Evolutionary conservation across 805 yeast species (phyloP), one percentile per base, ranked within the genome.

Genomic region (Hermanozyma aechmeae): DNA sequence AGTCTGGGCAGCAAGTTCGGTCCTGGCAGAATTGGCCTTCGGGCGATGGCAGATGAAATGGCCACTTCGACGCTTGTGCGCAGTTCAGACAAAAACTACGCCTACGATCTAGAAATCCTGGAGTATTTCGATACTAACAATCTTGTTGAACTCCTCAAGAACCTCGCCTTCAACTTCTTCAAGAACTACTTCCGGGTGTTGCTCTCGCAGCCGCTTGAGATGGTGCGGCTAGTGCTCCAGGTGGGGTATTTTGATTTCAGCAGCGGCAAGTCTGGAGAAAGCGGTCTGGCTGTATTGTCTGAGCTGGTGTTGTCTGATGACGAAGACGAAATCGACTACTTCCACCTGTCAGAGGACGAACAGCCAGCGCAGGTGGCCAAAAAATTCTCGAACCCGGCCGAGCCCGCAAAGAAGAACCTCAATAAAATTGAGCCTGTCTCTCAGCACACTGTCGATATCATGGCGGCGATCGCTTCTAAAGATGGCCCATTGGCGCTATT

Each of bases 161-260:
- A 76, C 23, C 61, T 85, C 34, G 53, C 75, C 15, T 62, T 68
- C 48, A 73, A 80, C 25, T 73, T 84, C 36, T 44, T 76, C 28
- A 73, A 73, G 39, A 79, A 76, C 39, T 89, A 92, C 57, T 52
- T 74, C 31, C 76, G 75, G 35, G 73, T 78, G 25, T 51, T 85
- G 18, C 48, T 82, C 6, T 71, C 83, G 13, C 96, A 92, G 53
- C 97, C 98, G 2, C 78, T 87, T 52, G 96, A 89, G 42, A 79
- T 83, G 12, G 73, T 82, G 4, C 66, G 89, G 31, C 64, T 84
- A 39, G 61, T 87, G 16, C 56, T 86, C 32, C 97, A 92, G 52
- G 79, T 83, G 10, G 94, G 94, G 3, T 71, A 68, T 18, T 77
- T 79, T 47, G 52, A 57, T 16, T 43, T 48, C 30, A 30, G 32